These are phyloP conservation scores for Vararia minispora DNA, from an alignment of 768 basidiomycete species.

Conservation along the genomic window DNA sequence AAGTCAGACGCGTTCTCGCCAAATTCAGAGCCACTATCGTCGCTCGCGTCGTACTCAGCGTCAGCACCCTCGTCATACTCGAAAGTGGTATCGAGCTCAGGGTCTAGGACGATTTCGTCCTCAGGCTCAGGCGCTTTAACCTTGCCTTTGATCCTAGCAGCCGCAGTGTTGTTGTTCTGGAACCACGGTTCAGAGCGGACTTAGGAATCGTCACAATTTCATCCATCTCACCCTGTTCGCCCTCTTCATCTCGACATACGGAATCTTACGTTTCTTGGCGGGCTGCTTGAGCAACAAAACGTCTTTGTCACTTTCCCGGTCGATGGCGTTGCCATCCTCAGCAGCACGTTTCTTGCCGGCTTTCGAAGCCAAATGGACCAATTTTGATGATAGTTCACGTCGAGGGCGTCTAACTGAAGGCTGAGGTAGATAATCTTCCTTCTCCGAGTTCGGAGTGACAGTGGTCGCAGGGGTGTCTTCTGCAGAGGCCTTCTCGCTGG, in stretches of 20 bases:
- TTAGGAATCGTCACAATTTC: no score
- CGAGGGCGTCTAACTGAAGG: constrained; percentile 11
- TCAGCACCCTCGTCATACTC: constrained; percentile 7
- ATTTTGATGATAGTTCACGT: constrained; percentile 10
- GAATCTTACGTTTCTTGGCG: constrained; percentile 15
- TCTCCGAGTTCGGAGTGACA: constrained; percentile 9
- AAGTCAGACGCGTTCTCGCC: constrained; percentile 56
- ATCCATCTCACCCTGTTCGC: no score
- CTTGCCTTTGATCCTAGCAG: constrained; percentile 10
- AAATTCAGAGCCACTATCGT: constrained; percentile 13
- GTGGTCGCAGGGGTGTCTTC: constrained; percentile 8
- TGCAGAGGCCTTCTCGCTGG: constrained; percentile 10
- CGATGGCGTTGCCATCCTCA: constrained; percentile 19
- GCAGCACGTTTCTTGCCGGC: constrained; percentile 12
- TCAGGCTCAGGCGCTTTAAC: constrained; percentile 4
- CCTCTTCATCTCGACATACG: constrained; percentile 16
- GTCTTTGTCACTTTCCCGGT: constrained; percentile 24
- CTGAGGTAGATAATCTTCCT: constrained; percentile 16
- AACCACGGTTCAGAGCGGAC: no score
- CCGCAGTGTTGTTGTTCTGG: no score
- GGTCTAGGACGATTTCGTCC: constrained; percentile 4
- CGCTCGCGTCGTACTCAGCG: constrained; percentile 12
- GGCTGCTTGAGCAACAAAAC: constrained; percentile 21
- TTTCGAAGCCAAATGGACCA: no score
- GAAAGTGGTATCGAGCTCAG: constrained; percentile 43